Evolutionary conservation across 2,329 filamentous ascomycete species (phyloP).

Genomic region (Colletotrichum truncatum): DNA sequence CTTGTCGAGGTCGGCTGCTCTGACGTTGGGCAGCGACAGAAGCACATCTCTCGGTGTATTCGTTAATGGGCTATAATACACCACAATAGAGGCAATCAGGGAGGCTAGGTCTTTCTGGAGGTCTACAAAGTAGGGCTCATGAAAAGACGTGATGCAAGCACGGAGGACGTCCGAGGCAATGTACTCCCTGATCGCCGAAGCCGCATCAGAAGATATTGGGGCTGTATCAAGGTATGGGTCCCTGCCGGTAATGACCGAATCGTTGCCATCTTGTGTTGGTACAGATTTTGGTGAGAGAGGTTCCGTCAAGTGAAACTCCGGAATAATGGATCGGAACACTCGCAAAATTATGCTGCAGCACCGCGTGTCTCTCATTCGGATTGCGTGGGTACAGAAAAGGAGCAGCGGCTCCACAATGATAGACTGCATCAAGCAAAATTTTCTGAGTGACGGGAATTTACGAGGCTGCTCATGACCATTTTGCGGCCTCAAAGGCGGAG

Average conservation of each 20-base stretch:
- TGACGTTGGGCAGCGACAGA: slow-evolving; percentile 82
- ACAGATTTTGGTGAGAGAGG: slow-evolving; percentile 37
- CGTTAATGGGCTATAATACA: slow-evolving; percentile 76
- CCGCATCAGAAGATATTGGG: slow-evolving; percentile 61
- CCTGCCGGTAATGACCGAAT: slow-evolving; percentile 19
- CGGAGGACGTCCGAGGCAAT: slow-evolving; percentile 89
- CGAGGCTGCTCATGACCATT: slow-evolving; percentile 39
- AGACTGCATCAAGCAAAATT: slow-evolving; percentile 83
- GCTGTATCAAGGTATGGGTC: slow-evolving; percentile 46
- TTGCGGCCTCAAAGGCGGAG: slow-evolving; percentile 39
- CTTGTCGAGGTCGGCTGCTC: slow-evolving; percentile 71
- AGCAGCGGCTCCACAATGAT: slow-evolving; percentile 87
- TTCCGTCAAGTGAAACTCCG: slow-evolving; percentile 69
- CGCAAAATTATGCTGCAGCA: slow-evolving; percentile 87
- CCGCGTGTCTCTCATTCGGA: slow-evolving; percentile 88
- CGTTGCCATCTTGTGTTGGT: slow-evolving; percentile 37
- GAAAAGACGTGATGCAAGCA: slow-evolving; percentile 87
- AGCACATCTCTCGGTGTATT: slow-evolving; percentile 79
- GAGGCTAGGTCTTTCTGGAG: slow-evolving; percentile 91
- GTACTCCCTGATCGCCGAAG: slow-evolving; percentile 82
- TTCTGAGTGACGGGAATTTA: slow-evolving; percentile 71
- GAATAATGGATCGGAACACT: slow-evolving; percentile 85
- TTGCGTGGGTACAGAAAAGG: slow-evolving; percentile 89
- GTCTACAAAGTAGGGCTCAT: slow-evolving; percentile 97
- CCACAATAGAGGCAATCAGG: slow-evolving; percentile 86